Evolutionary conservation across 2,329 filamentous ascomycete genomes (phyloP).

Genomic region (Penicillium thymicola): DNA sequence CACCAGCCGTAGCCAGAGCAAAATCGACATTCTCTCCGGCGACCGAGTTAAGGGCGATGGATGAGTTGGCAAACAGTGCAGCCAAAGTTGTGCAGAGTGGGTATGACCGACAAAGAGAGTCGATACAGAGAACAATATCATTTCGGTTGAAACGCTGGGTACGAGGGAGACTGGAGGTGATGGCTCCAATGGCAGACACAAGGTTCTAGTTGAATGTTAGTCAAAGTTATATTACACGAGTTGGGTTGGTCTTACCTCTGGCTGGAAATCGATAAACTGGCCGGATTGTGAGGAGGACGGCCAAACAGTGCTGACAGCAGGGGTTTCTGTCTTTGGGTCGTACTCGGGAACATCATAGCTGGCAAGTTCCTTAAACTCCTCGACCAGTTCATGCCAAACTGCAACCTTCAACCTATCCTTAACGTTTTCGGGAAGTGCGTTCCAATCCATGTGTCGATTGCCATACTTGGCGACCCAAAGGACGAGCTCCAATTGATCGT

Average conservation of each 20-base stretch:
- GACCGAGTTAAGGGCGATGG: conserved; percentile 84
- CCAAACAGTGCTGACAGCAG: conserved; percentile 45
- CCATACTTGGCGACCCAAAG: conserved; percentile 93
- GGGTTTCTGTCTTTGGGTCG: conserved; percentile 51
- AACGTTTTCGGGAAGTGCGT: conserved; percentile 74
- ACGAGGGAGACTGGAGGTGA: conserved; percentile 72
- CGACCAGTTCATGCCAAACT: conserved; percentile 90
- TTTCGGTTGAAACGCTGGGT: conserved; percentile 68
- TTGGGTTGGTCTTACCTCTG: conserved; percentile 48
- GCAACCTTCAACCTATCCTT: conserved; percentile 72
- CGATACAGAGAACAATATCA: conserved; percentile 82
- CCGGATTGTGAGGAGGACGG: conserved; percentile 46
- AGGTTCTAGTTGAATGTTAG: conserved; percentile 58
- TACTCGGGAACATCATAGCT: conserved; percentile 63
- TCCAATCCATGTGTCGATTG: conserved; percentile 93
- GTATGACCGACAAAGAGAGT: conserved; percentile 75
- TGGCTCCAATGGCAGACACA: conserved; percentile 77
- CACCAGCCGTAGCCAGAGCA: conserved; percentile 65
- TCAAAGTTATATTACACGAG: background rate
- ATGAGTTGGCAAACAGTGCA: conserved; percentile 79
- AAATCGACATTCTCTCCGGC: conserved; percentile 71
- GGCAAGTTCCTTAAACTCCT: conserved; percentile 60
- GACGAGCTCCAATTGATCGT: conserved; percentile 69
- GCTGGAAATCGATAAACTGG: conserved; percentile 78
- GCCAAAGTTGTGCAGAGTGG: conserved; percentile 75